Percentiles rank a stretch among this genome's conserved stretches.
phyloP scores from a whole-genome alignment of 371 early-diverging fungal genomes.

The Rhizomucor pusillus region DNA sequence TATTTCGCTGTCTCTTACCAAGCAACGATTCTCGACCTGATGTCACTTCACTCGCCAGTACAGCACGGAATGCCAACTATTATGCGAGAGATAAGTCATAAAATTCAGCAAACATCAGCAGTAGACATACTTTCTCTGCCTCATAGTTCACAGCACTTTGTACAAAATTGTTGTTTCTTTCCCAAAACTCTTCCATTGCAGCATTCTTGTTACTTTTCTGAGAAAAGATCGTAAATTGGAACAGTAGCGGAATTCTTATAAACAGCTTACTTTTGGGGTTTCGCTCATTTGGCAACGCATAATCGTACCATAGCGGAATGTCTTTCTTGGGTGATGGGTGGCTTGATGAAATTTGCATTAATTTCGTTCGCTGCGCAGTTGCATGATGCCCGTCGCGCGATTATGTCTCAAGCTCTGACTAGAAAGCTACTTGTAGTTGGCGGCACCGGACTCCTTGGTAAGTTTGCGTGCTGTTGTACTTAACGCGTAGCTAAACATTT shows the following conservation, averaged over 20 bases:
- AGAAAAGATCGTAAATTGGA: too few species aligned
- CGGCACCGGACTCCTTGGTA: conserved; percentile 72
- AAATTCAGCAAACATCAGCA: background rate
- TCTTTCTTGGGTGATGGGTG: too few species aligned
- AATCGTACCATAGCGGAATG: too few species aligned
- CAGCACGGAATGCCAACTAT: background rate
- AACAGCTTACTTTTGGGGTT: too few species aligned
- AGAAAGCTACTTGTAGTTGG: conserved; percentile 70
- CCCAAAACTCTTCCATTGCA: background rate
- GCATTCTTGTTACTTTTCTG: too few species aligned
- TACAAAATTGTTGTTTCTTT: background rate
- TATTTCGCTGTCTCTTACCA: too few species aligned
- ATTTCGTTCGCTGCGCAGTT: too few species aligned
- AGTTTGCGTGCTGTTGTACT: conserved; percentile 1
- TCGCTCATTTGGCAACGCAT: too few species aligned
- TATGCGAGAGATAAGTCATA: background rate
- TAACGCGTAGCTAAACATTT: background rate
- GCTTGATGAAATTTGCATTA: too few species aligned
- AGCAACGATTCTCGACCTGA: background rate
- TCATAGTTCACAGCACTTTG: background rate
- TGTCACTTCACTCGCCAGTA: background rate
- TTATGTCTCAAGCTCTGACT: conserved; percentile 34
- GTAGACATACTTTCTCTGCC: background rate
- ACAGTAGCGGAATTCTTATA: too few species aligned
- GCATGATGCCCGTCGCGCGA: background rate